Evolutionary conservation across 768 basidiomycete species (phyloP), one percentile per base, ranked within the genome.

Genomic region (Panus rudis): DNA sequence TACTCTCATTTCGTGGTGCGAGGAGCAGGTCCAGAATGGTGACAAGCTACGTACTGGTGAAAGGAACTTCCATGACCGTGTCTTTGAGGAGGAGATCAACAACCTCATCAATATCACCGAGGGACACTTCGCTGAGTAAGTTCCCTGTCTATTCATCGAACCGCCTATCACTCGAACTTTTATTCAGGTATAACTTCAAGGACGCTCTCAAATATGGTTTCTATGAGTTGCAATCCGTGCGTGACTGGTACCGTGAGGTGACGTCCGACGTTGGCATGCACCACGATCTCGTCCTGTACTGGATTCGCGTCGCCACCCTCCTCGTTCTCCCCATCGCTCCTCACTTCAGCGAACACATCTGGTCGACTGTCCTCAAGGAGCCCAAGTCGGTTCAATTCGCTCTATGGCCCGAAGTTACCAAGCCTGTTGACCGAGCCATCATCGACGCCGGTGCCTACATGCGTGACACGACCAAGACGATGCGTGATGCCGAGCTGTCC

Each of bases 241-340:
- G 96, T 35, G 93, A 98, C 60, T 92, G 92, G 84, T 98, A 98
- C 63, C 89, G 92, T 45, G 87, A 92, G 59, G 89, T 94, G 39
- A 92, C 88, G 3, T 68, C 77, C 6, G 89, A 92, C 48, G 68
- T 82, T 38, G 90, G 92, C 22, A 96, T 98, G 92, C 93, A 98
- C 64, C 70, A 60, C 38, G 92, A 92, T 48, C 77, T 98, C 35
- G 80, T 94, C 56, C 67, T 78, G 49, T 77, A 80, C 69, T 98
- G 86, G 86, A 81, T 97, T 60, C 78, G 80, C 38, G 64, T 71
- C 45, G 79, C 90, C n/a, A 75, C 86, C 4, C 70, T 98, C 40
- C 70, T 96, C 50, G 72, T 86, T 59, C 70, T 81, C 0, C 94
- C 96, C 28, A 76, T 97, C 61, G 89, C 92, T 0, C 92, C 94